Evolutionary conservation across 2,329 filamentous ascomycete species (phyloP).

Genomic region (Lachnellula cervina): DNA sequence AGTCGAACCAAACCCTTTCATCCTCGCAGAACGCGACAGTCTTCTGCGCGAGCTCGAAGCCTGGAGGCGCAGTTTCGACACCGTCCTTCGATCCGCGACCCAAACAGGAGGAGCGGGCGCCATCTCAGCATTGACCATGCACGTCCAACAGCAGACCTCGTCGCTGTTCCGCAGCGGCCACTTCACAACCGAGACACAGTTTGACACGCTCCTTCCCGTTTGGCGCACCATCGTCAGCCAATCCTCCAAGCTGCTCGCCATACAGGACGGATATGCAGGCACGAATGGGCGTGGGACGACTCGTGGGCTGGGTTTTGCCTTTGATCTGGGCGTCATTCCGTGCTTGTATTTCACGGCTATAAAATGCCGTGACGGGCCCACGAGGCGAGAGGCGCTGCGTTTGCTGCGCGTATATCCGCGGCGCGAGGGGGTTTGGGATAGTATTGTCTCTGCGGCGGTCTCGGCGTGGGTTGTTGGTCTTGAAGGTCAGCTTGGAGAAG

Average conservation of each 20-base stretch:
- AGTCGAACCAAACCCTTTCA: neutral
- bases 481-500: neutral
- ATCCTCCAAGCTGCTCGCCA: constrained; percentile 3
- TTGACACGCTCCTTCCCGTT: constrained; percentile 15
- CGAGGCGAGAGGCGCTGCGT: neutral
- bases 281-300: neutral
- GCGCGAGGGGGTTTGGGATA: constrained; percentile 1
- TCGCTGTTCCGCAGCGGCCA: constrained; percentile 9
- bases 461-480: neutral
- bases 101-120: constrained; percentile 8
- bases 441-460: neutral
- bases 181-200: constrained; percentile 15
- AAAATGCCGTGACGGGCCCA: neutral
- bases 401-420: neutral
- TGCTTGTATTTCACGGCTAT: neutral
- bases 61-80: constrained; percentile 13
- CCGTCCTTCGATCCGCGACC: constrained; percentile 4
- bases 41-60: constrained; percentile 10
- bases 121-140: constrained; percentile 16
- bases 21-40: constrained; percentile 9
- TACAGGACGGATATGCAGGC: constrained; percentile 1
- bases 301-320: neutral
- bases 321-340: neutral
- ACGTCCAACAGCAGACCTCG: constrained; percentile 12
- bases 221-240: constrained; percentile 12